A percentile compares a stretch with the other conserved stretches of the same genome.
Evolutionary conservation across 305 asterid species (phyloP).

Genomic region (Euphrasia arctica): DNA sequence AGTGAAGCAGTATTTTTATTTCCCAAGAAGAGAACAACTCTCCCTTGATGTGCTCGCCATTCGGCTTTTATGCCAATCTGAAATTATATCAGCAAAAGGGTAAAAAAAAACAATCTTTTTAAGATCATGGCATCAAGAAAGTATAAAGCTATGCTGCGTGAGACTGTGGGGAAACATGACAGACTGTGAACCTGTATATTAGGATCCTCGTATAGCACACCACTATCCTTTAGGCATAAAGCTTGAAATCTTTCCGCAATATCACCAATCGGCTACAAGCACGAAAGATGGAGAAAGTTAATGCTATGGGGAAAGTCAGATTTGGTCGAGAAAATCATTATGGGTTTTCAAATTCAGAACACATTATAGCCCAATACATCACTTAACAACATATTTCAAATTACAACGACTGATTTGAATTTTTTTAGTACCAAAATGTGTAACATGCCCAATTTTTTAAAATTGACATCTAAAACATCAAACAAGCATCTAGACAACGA

Average conservation of each 20-base stretch:
- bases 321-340: neutral
- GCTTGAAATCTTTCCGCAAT: conserved; percentile 82
- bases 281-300: conserved; percentile 26
- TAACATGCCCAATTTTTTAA: neutral
- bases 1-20: conserved; percentile 83
- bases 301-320: neutral
- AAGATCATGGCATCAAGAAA: conserved; percentile 21
- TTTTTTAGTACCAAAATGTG: conserved; percentile 2
- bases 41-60: conserved; percentile 85
- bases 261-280: conserved; percentile 77
- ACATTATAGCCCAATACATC: neutral
- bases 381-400: neutral
- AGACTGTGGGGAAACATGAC: conserved; percentile 20
- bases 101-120: conserved; percentile 12
- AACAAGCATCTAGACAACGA: conserved; percentile 19
- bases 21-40: conserved; percentile 87
- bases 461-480: conserved; percentile 12
- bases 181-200: conserved; percentile 66
- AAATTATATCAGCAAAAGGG: conserved; percentile 23
- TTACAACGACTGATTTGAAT: neutral
- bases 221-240: conserved; percentile 87
- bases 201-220: conserved; percentile 90
- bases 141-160: neutral
- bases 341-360: neutral
- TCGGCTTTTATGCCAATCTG: conserved; percentile 97